phyloP scores from a whole-genome alignment of 2,329 filamentous ascomycete species.

The Blastomyces emzantsi region DNA sequence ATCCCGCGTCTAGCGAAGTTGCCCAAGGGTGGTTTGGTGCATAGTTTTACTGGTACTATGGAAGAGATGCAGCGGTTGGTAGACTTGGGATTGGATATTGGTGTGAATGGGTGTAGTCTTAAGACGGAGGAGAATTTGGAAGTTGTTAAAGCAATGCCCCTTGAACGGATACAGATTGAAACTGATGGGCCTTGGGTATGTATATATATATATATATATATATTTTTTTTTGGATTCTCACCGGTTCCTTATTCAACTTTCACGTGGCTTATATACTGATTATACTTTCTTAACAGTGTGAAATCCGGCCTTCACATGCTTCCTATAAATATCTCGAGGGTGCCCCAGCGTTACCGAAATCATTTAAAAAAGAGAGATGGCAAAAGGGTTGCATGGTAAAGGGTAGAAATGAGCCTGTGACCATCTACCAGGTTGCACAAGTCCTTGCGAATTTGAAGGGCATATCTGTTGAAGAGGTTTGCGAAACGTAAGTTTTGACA shows the following conservation, averaged over 20 bases:
- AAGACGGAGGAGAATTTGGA: slow-evolving; percentile 87
- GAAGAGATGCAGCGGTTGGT: slow-evolving; percentile 78
- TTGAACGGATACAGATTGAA: slow-evolving; percentile 82
- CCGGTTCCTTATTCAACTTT: background rate
- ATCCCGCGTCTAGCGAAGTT: slow-evolving; percentile 55
- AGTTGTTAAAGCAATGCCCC: slow-evolving; percentile 68
- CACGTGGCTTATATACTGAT: background rate
- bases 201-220: background rate
- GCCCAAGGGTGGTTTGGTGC: slow-evolving; percentile 72
- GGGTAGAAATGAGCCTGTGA: slow-evolving; percentile 85
- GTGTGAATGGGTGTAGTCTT: slow-evolving; percentile 94
- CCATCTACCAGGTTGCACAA: slow-evolving; percentile 77
- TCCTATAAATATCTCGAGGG: slow-evolving; percentile 65
- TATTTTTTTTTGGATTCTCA: background rate
- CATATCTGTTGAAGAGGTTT: slow-evolving; percentile 68
- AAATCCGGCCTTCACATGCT: slow-evolving; percentile 82
- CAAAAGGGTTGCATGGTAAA: slow-evolving; percentile 81
- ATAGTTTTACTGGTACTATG: slow-evolving; percentile 84
- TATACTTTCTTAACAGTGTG: slow-evolving; percentile 49
- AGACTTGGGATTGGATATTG: slow-evolving; percentile 73
- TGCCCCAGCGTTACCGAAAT: slow-evolving; percentile 63
- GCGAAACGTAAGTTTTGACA: slow-evolving; percentile 54
- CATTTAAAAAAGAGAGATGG: slow-evolving; percentile 96
- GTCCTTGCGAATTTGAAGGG: slow-evolving; percentile 82
- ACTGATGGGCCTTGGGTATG: slow-evolving; percentile 82